Evolutionary conservation across 495 filamentous ascomycete species (phyloP).

Genomic region (Bryoglossum gracile): DNA sequence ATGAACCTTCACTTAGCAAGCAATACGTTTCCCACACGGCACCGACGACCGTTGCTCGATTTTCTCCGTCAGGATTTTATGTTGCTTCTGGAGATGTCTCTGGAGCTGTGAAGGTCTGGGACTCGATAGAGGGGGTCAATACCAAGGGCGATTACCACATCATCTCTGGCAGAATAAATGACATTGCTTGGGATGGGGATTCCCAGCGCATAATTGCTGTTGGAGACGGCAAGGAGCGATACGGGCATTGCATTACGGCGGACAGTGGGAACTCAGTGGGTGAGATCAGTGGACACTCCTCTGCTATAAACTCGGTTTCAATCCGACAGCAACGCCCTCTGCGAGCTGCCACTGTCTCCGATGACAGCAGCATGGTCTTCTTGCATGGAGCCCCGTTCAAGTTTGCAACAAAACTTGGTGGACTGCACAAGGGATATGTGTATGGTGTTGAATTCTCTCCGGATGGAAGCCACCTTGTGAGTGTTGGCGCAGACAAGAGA

Average conservation of each 20-base stretch:
- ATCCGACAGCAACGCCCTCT: conserved; percentile 85
- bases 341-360: conserved; percentile 81
- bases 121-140: conserved; percentile 57
- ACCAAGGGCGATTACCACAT: conserved; percentile 87
- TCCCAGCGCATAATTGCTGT: conserved; percentile 94
- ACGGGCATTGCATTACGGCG: conserved; percentile 89
- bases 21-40: conserved; percentile 90
- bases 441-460: conserved; percentile 86
- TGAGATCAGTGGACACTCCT: conserved; percentile 84
- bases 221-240: conserved; percentile 87
- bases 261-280: conserved; percentile 95
- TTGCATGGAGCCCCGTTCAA: conserved; percentile 93
- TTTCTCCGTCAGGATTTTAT: conserved; percentile 91
- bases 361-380: conserved; percentile 85
- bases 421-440: conserved; percentile 79
- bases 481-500: conserved; percentile 78
- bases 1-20: conserved; percentile 70
- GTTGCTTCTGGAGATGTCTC: conserved; percentile 87
- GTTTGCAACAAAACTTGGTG: conserved; percentile 67
- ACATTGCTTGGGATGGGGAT: conserved; percentile 96
- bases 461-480: conserved; percentile 76
- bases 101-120: conserved; percentile 85
- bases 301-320: conserved; percentile 82
- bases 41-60: conserved; percentile 83
- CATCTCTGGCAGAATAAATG: conserved; percentile 90